Base-by-base conservation (phyloP, 2,329 filamentous ascomycete genomes). In the Remersonia thermophila region DNA sequence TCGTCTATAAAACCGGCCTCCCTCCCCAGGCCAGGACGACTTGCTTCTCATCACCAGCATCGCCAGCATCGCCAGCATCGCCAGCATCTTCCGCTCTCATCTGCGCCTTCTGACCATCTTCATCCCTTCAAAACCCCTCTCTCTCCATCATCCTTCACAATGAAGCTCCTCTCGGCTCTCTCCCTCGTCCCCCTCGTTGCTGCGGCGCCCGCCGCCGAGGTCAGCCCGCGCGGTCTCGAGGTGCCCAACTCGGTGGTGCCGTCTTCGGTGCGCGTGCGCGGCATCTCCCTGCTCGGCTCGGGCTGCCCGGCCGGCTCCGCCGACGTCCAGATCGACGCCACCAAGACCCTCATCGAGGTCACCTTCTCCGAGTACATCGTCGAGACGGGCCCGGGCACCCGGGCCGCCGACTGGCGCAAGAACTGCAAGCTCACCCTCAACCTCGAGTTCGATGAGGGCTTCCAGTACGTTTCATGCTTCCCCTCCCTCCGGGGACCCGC, bases 371-470 rank as follows among this genome's bases (percentile, higher is more conserved):
- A 46, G 34, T 46, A 44, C 41, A 42, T 44, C 37, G 33, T 44
- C 29, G 30, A 44, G 39, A 42, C 44, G n/a, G 39, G 41, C n/a
- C 37, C 44, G 7, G 41, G 36, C 39, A 46, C 44, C 30, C 32
- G 27, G 29, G 44, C 44, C 1, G 14, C 41, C 31, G 44, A 46
- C 26, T 46, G 44, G 41, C 37, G 44, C 35, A 46, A 46, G 41
- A 46, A 46, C 41, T 46, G 44, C 45, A 46, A 47, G 40, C 41
- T 47, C 17, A 47, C 45, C 15, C 32, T 47, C n/a, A 47, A 47
- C 38, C 27, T 47, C 11, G 41, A 38, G 33, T 47, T 44, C 16
- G 43, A 46, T 14, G 38, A 44, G 29, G 45, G 45, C 26, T 47
- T 47, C 43, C 42, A 44, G 41, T 47, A 31, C 7, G 37, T 26